Evolutionary conservation across 2,329 filamentous ascomycete genomes (phyloP).

Genomic region (Thelonectria olida): DNA sequence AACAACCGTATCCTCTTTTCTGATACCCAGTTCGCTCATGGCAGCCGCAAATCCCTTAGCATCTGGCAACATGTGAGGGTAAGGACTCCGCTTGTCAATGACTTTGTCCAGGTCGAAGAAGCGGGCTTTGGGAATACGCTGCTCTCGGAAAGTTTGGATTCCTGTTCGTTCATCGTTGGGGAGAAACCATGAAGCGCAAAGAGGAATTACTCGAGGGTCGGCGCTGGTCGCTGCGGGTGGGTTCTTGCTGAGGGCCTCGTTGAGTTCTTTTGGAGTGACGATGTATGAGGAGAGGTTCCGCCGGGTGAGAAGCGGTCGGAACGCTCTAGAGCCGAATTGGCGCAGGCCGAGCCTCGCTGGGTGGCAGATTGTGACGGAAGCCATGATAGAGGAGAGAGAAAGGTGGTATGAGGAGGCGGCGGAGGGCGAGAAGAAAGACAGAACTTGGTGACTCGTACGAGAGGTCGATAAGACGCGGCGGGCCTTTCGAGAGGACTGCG

Average conservation of each 20-base stretch:
- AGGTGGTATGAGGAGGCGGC: constrained; percentile 17
- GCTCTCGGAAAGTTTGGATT: constrained; percentile 80
- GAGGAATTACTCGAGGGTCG: constrained; percentile 82
- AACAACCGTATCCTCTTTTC: constrained; percentile 87
- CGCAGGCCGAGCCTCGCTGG: constrained; percentile 52
- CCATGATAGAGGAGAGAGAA: constrained; percentile 48
- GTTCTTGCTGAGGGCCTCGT: constrained; percentile 84
- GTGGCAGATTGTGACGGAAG: constrained; percentile 53
- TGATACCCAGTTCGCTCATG: constrained; percentile 89
- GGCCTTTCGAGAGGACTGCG: constrained; percentile 17
- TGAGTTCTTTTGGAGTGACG: constrained; percentile 84
- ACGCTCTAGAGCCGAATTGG: constrained; percentile 46
- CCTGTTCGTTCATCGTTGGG: constrained; percentile 90
- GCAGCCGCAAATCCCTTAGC: constrained; percentile 83
- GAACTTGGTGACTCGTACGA: constrained; percentile 35
- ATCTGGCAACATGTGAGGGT: constrained; percentile 95
- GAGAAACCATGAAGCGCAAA: constrained; percentile 96
- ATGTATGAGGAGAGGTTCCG: constrained; percentile 79
- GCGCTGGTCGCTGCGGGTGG: constrained; percentile 81
- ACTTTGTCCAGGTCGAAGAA: constrained; percentile 97
- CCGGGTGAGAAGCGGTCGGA: constrained; percentile 41
- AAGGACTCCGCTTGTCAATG: constrained; percentile 86
- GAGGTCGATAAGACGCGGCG: constrained; percentile 34
- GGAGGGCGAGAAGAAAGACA: constrained; percentile 13
- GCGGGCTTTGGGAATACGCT: constrained; percentile 86